These are phyloP conservation scores for Micractinium conductrix DNA, from an alignment of 139 green algal genomes.

Conservation along the genomic window DNA sequence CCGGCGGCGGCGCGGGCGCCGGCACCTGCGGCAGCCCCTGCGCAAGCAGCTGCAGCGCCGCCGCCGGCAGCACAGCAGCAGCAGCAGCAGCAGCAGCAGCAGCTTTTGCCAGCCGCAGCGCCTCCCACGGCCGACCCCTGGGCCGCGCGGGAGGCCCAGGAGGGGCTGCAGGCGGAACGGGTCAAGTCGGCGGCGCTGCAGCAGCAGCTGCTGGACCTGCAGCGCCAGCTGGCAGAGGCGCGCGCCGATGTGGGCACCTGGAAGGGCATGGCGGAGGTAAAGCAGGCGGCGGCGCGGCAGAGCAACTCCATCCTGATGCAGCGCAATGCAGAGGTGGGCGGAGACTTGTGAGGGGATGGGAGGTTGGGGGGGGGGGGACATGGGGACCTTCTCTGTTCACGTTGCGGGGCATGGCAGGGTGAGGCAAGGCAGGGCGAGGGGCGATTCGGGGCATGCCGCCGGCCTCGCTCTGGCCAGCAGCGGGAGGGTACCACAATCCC, in stretches of 20 bases:
- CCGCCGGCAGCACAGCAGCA: neutral
- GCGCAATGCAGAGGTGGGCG: neutral
- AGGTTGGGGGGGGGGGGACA: neutral
- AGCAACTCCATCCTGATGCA: neutral
- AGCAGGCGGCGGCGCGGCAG: neutral
- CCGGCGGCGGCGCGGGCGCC: neutral
- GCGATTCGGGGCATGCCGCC: neutral
- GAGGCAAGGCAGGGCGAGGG: neutral
- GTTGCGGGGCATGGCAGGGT: neutral
- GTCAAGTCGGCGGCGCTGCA: neutral
- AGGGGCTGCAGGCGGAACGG: constrained; percentile 5
- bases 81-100: neutral
- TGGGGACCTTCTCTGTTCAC: no score
- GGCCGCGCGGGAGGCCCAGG: neutral
- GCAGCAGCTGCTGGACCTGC: neutral
- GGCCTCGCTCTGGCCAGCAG: neutral
- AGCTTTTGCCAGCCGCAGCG: neutral
- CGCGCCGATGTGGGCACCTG: neutral
- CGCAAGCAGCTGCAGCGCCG: neutral
- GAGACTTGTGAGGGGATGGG: neutral
- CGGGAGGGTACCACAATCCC: neutral
- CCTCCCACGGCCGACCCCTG: neutral
- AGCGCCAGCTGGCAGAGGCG: neutral
- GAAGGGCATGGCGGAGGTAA: neutral
- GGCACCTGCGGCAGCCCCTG: neutral